Conservation (phyloP, 2,329 filamentous ascomycete species). For the Blastomyces silverae region DNA sequence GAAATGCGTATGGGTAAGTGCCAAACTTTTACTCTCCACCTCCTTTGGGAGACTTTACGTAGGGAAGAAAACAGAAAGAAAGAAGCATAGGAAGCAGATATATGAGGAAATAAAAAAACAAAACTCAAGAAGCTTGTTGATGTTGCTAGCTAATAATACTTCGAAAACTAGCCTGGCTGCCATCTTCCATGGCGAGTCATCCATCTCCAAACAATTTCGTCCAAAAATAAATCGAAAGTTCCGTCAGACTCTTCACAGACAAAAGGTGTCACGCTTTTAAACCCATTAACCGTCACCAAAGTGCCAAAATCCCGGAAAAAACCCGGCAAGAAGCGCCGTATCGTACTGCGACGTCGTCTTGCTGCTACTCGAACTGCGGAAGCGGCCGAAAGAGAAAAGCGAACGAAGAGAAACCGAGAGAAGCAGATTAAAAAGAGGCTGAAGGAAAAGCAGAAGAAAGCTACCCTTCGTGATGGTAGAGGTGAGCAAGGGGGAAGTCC, state of each 20-base stretch:
- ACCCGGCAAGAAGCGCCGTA: conserved; percentile 40
- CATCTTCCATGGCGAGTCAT: conserved; percentile 39
- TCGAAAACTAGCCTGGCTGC: conserved; percentile 33
- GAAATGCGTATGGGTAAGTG: conserved; percentile 32
- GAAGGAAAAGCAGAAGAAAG: conserved; percentile 22
- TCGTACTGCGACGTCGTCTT: conserved; percentile 35
- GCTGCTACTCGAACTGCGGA: conserved; percentile 27
- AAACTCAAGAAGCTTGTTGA: neutral
- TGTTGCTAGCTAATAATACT: conserved; percentile 1
- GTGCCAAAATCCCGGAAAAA: conserved; percentile 34
- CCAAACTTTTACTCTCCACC: conserved; percentile 3
- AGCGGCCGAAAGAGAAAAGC: conserved; percentile 22
- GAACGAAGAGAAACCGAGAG: conserved; percentile 22
- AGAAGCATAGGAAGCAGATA: neutral
- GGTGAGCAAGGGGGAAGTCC: neutral
- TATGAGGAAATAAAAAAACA: neutral
- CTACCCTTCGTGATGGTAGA: conserved; percentile 13
- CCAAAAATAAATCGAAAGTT: conserved; percentile 29
- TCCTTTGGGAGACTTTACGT: conserved; percentile 13
- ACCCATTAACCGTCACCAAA: conserved; percentile 15
- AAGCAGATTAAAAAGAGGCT: conserved; percentile 22
- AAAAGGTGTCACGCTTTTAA: conserved; percentile 24
- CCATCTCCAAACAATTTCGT: conserved; percentile 28
- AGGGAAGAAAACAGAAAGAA: neutral
- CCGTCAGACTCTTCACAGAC: conserved; percentile 23